phyloP scores from a whole-genome alignment of 2,329 filamentous ascomycete genomes.

The Colletotrichum destructivum region DNA sequence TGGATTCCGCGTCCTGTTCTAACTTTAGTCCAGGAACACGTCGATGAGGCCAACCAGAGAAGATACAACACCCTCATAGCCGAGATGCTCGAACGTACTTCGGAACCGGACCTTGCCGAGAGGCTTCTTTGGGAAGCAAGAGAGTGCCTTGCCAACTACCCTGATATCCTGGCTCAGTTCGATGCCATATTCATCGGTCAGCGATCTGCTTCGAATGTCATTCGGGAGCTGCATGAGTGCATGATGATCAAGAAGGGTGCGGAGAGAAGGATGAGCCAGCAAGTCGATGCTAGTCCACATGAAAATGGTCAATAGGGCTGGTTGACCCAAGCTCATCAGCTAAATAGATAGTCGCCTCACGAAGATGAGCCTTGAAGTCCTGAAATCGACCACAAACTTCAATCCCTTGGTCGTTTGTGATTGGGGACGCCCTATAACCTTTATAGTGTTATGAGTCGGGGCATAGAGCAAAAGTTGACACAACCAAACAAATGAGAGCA shows the following conservation, averaged over 20 bases:
- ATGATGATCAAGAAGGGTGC: conserved; percentile 29
- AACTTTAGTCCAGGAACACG: conserved; percentile 14
- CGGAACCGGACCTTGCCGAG: conserved; percentile 28
- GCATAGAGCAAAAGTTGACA: no score
- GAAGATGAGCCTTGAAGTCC: no score
- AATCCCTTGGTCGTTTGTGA: no score
- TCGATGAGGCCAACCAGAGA: conserved; percentile 33
- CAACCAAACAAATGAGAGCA: background rate
- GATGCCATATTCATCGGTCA: conserved; percentile 28
- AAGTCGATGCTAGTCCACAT: background rate
- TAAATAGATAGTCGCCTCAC: background rate
- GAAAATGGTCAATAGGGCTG: background rate
- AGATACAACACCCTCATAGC: conserved; percentile 37
- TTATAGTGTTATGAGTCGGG: no score
- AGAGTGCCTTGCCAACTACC: conserved; percentile 25
- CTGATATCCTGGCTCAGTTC: conserved; percentile 18
- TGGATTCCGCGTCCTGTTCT: background rate
- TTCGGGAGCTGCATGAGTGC: conserved; percentile 33
- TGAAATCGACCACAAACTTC: no score
- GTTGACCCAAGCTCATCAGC: background rate
- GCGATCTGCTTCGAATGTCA: conserved; percentile 17
- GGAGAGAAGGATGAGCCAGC: conserved; percentile 28
- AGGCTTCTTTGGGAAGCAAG: conserved; percentile 35
- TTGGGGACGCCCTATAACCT: no score
- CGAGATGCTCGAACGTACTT: conserved; percentile 32